Conservation (phyloP, 345 rosid species). For the Rubroshorea leprosula region DNA sequence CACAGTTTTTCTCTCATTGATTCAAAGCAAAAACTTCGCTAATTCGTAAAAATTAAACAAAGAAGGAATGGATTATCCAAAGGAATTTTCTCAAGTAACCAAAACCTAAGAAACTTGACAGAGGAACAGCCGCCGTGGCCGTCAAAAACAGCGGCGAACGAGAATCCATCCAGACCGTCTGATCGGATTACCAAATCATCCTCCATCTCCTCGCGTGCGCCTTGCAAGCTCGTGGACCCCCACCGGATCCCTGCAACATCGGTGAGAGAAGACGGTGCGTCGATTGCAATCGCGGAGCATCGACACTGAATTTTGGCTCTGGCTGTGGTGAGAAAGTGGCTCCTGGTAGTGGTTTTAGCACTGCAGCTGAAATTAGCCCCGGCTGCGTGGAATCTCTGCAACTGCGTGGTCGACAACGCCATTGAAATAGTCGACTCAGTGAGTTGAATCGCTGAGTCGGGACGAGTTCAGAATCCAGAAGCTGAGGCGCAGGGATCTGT, state of each 20-base stretch:
- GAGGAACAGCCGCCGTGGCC: slow-evolving; percentile 85
- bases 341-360: slow-evolving; percentile 20
- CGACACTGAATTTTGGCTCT: slow-evolving; percentile 26
- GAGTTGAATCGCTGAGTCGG: slow-evolving; percentile 26
- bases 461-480: slow-evolving; percentile 12
- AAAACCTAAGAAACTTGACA: slow-evolving; percentile 68
- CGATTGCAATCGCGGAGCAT: slow-evolving; percentile 82
- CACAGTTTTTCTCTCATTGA: background rate
- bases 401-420: slow-evolving; percentile 60
- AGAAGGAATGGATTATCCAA: too few species aligned
- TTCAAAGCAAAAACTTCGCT: background rate
- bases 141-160: slow-evolving; percentile 82
- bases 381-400: slow-evolving; percentile 48
- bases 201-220: slow-evolving; percentile 90
- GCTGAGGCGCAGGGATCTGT: too few species aligned
- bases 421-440: slow-evolving; percentile 33
- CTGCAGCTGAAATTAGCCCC: slow-evolving; percentile 20
- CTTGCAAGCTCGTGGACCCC: slow-evolving; percentile 74
- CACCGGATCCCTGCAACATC: slow-evolving; percentile 59
- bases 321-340: slow-evolving; percentile 13
- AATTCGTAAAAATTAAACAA: too few species aligned
- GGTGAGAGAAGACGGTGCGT: slow-evolving; percentile 59
- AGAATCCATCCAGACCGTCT: slow-evolving; percentile 75
- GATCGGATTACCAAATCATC: slow-evolving; percentile 62
- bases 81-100: slow-evolving; percentile 4